phyloP scores from a whole-genome alignment of 176 grass and related monocot genomes.

The Oropetium thomaeum region DNA sequence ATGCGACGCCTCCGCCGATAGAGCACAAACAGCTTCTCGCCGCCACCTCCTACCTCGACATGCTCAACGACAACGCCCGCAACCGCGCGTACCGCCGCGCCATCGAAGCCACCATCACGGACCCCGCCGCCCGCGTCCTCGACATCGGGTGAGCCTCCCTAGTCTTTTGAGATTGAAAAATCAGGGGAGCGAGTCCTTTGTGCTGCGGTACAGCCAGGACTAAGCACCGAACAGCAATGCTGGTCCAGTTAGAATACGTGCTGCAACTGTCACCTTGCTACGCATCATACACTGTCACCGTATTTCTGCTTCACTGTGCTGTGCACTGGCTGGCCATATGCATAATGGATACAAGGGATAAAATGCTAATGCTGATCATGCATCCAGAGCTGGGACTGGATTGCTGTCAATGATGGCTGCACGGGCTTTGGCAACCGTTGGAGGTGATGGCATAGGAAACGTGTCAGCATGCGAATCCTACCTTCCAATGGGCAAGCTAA shows the following conservation, averaged over 20 bases:
- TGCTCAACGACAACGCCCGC: conserved; percentile 82
- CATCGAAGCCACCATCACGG: conserved; percentile 57
- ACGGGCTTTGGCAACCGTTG: conserved; percentile 44
- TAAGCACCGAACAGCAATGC: not conserved
- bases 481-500: conserved; percentile 89
- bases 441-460: conserved; percentile 35
- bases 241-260: not conserved
- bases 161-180: not conserved
- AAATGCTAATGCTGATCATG: conserved; percentile 34
- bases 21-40: conserved; percentile 49
- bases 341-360: conserved; percentile 13
- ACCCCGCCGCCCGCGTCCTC: conserved; percentile 67
- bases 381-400: conserved; percentile 80
- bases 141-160: conserved; percentile 68
- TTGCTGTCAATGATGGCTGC: conserved; percentile 88
- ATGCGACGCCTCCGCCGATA: not conserved
- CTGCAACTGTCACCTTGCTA: not conserved
- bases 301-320: not conserved
- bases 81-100: conserved; percentile 72
- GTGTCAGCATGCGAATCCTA: conserved; percentile 85
- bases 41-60: conserved; percentile 82
- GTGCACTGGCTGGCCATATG: conserved; percentile 9
- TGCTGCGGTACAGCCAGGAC: not conserved
- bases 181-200: not conserved
- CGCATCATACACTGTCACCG: not conserved